Percentiles rank a stretch among this genome's conserved stretches.
Evolutionary conservation across 257 asterid species (phyloP).

Genomic region (Paraleonurus japonicus): DNA sequence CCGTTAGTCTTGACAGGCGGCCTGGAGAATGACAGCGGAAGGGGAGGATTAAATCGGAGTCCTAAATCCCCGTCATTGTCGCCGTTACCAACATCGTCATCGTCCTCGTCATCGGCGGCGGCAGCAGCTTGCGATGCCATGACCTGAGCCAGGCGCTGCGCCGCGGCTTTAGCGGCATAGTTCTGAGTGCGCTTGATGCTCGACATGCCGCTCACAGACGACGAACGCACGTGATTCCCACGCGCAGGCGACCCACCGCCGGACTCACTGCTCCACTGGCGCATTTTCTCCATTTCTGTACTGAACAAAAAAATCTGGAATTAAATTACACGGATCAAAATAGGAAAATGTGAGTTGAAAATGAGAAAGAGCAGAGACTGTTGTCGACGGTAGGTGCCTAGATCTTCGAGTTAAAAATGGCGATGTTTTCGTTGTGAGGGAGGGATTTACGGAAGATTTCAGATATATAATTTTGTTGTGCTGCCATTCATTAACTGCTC

Average conservation of each 20-base stretch:
- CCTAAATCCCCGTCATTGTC: conserved; percentile 53
- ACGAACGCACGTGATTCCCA: conserved; percentile 55
- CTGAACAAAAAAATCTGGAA: neutral
- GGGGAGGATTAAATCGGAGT: conserved; percentile 70
- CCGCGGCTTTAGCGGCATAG: conserved; percentile 97
- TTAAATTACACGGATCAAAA: neutral
- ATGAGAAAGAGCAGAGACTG: conserved; percentile 25
- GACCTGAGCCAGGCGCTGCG: conserved; percentile 98
- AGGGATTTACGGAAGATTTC: conserved; percentile 22
- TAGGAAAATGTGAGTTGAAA: conserved; percentile 29
- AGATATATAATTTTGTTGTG: conserved; percentile 17
- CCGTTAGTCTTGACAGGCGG: conserved; percentile 42
- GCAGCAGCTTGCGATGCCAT: conserved; percentile 92
- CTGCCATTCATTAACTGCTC: neutral
- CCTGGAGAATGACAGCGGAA: conserved; percentile 65
- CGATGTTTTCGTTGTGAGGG: conserved; percentile 25
- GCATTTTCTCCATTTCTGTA: conserved; percentile 50
- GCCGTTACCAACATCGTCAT: conserved; percentile 44
- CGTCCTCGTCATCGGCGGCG: conserved; percentile 44
- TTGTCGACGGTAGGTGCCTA: conserved; percentile 21
- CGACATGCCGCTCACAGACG: conserved; percentile 80
- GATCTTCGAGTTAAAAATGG: conserved; percentile 35
- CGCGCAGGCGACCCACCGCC: conserved; percentile 53
- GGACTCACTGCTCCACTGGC: conserved; percentile 84
- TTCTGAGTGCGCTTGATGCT: conserved; percentile 93